A percentile compares a stretch with the other conserved stretches of the same genome.
Conservation (phyloP, 2,329 filamentous ascomycete species). For the Aspergillus pseudotamarii region DNA sequence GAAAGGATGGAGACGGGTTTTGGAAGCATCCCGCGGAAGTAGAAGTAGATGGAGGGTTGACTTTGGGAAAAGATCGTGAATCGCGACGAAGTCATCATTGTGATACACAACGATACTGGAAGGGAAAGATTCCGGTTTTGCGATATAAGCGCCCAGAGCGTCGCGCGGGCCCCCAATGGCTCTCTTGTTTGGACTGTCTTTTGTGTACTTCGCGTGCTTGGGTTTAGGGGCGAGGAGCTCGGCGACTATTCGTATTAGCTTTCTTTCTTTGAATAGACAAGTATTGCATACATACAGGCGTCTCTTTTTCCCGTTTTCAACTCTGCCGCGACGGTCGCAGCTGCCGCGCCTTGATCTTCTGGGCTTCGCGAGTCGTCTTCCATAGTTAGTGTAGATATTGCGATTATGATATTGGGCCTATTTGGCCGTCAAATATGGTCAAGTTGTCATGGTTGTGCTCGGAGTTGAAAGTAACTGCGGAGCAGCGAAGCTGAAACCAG, state of each 20-base stretch:
- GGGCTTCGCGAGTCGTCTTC: slow-evolving; percentile 3
- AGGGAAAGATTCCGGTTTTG: slow-evolving; percentile 63
- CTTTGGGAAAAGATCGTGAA: slow-evolving; percentile 86
- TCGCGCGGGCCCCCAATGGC: slow-evolving; percentile 55
- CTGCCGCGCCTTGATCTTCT: slow-evolving; percentile 15
- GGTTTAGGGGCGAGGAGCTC: slow-evolving; percentile 58
- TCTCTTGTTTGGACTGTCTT: slow-evolving; percentile 22
- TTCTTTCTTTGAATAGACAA: not conserved
- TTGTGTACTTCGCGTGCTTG: slow-evolving; percentile 39
- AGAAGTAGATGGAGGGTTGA: slow-evolving; percentile 81
- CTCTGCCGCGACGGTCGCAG: slow-evolving; percentile 5
- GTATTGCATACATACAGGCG: slow-evolving; percentile 34
- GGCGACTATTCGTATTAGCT: slow-evolving; percentile 44
- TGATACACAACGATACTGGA: slow-evolving; percentile 65
- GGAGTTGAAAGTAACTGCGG: slow-evolving; percentile 8
- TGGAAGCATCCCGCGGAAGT: slow-evolving; percentile 70
- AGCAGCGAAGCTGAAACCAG: slow-evolving; percentile 1
- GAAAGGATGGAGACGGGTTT: slow-evolving; percentile 71
- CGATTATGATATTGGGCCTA: not conserved
- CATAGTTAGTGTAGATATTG: not conserved
- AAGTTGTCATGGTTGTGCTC: slow-evolving; percentile 1
- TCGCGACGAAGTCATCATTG: slow-evolving; percentile 70
- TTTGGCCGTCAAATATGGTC: not conserved
- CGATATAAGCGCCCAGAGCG: slow-evolving; percentile 68
- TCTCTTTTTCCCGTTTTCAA: slow-evolving; percentile 36